A percentile compares a stretch with the other conserved stretches of the same genome.
Evolutionary conservation across 768 basidiomycete species (phyloP).

Genomic region (Trametes villosa): DNA sequence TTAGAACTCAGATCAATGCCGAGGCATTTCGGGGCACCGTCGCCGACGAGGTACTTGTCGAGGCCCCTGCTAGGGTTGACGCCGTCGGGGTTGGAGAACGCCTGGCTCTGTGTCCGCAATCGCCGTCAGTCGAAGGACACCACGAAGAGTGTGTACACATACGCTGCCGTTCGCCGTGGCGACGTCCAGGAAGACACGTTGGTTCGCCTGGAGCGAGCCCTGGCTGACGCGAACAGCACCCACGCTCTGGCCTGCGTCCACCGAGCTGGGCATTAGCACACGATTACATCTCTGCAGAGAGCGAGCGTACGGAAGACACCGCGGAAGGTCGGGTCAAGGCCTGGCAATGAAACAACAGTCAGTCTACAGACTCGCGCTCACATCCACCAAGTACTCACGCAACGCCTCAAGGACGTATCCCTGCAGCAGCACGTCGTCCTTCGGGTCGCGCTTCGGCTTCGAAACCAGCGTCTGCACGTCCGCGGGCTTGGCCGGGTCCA

Average conservation of each 20-base stretch:
- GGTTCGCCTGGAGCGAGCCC: slow-evolving; percentile 47
- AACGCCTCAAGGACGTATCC: slow-evolving; percentile 71
- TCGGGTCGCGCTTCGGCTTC: slow-evolving; percentile 25
- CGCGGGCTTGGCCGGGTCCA: slow-evolving; percentile 50
- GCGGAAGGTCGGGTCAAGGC: slow-evolving; percentile 73
- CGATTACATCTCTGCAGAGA: too few species aligned
- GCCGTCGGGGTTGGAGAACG: slow-evolving; percentile 52
- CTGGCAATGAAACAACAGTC: slow-evolving; percentile 46
- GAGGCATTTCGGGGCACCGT: slow-evolving; percentile 49
- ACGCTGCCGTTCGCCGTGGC: slow-evolving; percentile 62
- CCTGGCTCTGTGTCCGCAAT: slow-evolving; percentile 41
- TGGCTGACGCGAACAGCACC: slow-evolving; percentile 50
- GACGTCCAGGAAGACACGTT: slow-evolving; percentile 67
- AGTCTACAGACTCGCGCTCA: background rate
- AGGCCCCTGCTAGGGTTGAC: slow-evolving; percentile 51
- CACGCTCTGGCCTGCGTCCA: slow-evolving; percentile 47
- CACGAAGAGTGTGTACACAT: slow-evolving; percentile 28
- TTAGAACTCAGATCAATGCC: background rate
- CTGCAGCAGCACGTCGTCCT: slow-evolving; percentile 50
- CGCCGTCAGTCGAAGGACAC: too few species aligned
- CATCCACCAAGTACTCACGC: slow-evolving; percentile 47
- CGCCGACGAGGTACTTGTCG: slow-evolving; percentile 51
- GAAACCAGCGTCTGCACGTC: slow-evolving; percentile 22
- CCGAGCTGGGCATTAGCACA: too few species aligned
- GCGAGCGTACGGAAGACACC: slow-evolving; percentile 62